These are phyloP conservation scores for Aplosporella prunicola DNA, from an alignment of 2,329 filamentous ascomycete genomes.

Conservation along the genomic window DNA sequence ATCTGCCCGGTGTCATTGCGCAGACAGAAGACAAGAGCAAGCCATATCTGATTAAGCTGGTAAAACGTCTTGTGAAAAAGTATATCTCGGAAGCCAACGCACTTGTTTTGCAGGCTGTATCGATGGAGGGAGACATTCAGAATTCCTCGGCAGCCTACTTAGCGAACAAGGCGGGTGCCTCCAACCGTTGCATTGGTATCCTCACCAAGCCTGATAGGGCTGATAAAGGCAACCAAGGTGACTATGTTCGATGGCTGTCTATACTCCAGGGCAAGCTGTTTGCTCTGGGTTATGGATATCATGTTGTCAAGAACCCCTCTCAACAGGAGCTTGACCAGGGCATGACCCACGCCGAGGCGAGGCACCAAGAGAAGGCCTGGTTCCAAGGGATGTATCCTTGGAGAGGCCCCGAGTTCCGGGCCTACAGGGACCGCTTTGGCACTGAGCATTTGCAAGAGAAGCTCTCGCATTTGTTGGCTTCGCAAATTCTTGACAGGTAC, in stretches of 20 bases:
- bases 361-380: constrained; percentile 41
- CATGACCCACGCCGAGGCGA: constrained; percentile 39
- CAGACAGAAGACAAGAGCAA: constrained; percentile 45
- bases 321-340: constrained; percentile 40
- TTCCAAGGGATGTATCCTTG: constrained; percentile 40
- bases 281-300: constrained; percentile 64
- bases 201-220: constrained; percentile 78
- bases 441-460: constrained; percentile 40
- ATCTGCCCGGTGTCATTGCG: constrained; percentile 74
- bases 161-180: constrained; percentile 25
- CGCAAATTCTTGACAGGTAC: constrained; percentile 34
- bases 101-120: constrained; percentile 66
- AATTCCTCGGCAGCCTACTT: constrained; percentile 63
- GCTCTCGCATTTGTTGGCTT: constrained; percentile 40
- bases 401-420: constrained; percentile 30
- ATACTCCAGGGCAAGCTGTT: constrained; percentile 57
- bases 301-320: constrained; percentile 58
- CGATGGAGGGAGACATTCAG: constrained; percentile 69
- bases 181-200: constrained; percentile 46
- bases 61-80: constrained; percentile 58
- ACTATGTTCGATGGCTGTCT: constrained; percentile 50
- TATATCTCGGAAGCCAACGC: constrained; percentile 57
- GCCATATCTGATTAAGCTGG: constrained; percentile 54
- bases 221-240: constrained; percentile 40
- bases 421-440: constrained; percentile 41